Percentiles rank a stretch among this genome's conserved stretches.
phyloP scores from a whole-genome alignment of 2,329 filamentous ascomycete species.

The Aspergillus japonicus region DNA sequence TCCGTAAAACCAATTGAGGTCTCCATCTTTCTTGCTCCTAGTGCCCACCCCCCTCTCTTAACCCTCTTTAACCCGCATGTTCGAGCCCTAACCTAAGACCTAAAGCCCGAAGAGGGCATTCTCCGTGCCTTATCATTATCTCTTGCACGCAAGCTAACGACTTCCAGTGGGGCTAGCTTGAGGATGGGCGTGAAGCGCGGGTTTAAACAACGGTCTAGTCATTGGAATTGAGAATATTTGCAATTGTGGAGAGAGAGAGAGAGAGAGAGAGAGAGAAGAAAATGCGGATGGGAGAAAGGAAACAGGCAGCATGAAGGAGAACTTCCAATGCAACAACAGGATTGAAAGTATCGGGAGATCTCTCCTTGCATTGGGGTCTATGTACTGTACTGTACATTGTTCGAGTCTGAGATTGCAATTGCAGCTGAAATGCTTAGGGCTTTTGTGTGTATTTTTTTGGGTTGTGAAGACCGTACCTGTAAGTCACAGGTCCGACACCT shows the following conservation, averaged over 20 bases:
- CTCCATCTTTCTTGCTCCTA: slow-evolving; percentile 13
- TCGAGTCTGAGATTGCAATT: slow-evolving; percentile 3
- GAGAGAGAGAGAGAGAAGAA: neutral
- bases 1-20: slow-evolving; percentile 8
- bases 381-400: neutral
- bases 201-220: neutral
- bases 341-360: neutral
- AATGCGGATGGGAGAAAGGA: neutral
- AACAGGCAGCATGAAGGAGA: no score
- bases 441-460: neutral
- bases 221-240: neutral
- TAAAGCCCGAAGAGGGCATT: neutral
- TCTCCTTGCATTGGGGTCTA: slow-evolving; percentile 3
- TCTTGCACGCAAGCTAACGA: neutral
- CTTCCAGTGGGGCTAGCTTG: neutral
- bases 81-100: slow-evolving; percentile 8
- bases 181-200: slow-evolving; percentile 6
- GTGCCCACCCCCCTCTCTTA: neutral
- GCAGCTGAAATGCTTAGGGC: slow-evolving; percentile 5
- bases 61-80: neutral
- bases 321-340: no score
- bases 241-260: neutral
- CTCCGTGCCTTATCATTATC: neutral
- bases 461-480: neutral
- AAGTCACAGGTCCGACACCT: neutral